phyloP scores from a whole-genome alignment of 805 yeast genomes.

The Kregervanrija delftensis region DNA sequence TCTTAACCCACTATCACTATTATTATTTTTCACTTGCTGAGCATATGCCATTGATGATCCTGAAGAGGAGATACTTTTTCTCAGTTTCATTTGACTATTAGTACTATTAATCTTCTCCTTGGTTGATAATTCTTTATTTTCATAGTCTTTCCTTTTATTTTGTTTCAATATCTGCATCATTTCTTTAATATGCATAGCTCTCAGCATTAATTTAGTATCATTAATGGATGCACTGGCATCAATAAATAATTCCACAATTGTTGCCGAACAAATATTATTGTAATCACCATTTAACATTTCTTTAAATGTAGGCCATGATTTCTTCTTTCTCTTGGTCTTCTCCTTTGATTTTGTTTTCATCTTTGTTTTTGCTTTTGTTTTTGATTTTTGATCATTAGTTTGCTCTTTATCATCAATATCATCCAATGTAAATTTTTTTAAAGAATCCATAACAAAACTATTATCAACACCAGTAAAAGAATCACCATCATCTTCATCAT shows the following conservation, averaged over 20 bases:
- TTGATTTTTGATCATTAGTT: neutral
- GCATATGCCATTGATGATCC: no score
- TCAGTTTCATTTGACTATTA: no score
- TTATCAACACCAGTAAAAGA: conserved; percentile 2
- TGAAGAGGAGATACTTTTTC: no score
- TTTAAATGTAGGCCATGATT: conserved; percentile 46
- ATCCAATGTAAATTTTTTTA: conserved; percentile 2
- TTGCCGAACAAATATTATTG: conserved; percentile 38
- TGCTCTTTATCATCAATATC: neutral
- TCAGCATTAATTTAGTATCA: conserved; percentile 56
- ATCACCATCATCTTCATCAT: conserved; percentile 8
- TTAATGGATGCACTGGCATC: conserved; percentile 56
- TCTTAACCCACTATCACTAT: no score
- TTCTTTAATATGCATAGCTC: conserved; percentile 48
- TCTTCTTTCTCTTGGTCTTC: conserved; percentile 4
- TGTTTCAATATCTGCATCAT: conserved; percentile 35
- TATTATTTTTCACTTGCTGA: no score
- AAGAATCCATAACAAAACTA: neutral
- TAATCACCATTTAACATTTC: conserved; percentile 44
- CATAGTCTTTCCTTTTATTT: conserved; percentile 7
- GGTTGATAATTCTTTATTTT: no score
- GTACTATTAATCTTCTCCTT: no score
- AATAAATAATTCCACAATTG: conserved; percentile 50
- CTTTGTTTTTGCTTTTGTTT: no score
- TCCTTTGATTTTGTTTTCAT: no score